These are phyloP conservation scores for Mortierella sp. DNA, from an alignment of 371 early-diverging fungal species.

Conservation along the genomic window DNA sequence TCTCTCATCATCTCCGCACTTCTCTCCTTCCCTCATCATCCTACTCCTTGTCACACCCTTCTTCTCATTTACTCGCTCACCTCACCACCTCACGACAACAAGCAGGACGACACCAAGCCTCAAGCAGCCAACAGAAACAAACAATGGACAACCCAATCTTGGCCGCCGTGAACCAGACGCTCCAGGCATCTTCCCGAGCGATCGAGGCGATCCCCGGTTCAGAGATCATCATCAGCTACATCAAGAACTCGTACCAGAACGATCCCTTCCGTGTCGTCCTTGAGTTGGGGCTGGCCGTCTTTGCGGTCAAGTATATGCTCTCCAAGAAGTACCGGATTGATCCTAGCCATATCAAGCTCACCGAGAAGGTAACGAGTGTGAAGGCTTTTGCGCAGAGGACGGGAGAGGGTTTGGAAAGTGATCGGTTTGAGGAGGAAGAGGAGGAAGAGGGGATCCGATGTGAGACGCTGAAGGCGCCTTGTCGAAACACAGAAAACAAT, in stretches of 20 bases:
- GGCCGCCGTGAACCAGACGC: conserved; percentile 42
- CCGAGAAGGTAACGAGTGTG: conserved; percentile 77
- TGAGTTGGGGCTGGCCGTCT: conserved; percentile 89
- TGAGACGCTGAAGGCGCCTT: not conserved
- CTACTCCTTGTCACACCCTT: not conserved
- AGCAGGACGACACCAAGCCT: not conserved
- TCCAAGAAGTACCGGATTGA: conserved; percentile 89
- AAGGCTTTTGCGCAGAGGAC: too few species aligned
- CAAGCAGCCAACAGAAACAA: not conserved
- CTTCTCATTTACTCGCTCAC: not conserved
- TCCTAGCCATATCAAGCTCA: conserved; percentile 83
- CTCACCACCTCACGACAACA: not conserved
- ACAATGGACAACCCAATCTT: conserved; percentile 53
- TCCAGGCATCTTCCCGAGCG: conserved; percentile 29
- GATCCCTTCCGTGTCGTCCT: conserved; percentile 95
- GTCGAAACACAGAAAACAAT: not conserved
- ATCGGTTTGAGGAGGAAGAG: not conserved
- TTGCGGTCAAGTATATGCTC: conserved; percentile 91
- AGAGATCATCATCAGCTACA: conserved; percentile 81
- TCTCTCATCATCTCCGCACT: conserved; percentile 14
- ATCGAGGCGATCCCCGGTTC: conserved; percentile 80
- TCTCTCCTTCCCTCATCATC: not conserved
- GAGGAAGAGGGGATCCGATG: not conserved
- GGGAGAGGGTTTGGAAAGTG: not conserved
- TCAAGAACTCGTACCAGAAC: conserved; percentile 95